A percentile compares a stretch with the other conserved stretches of the same genome.
Evolutionary conservation across 1,139 yeast species (phyloP).

Genomic region (Arxiozyma telluris): DNA sequence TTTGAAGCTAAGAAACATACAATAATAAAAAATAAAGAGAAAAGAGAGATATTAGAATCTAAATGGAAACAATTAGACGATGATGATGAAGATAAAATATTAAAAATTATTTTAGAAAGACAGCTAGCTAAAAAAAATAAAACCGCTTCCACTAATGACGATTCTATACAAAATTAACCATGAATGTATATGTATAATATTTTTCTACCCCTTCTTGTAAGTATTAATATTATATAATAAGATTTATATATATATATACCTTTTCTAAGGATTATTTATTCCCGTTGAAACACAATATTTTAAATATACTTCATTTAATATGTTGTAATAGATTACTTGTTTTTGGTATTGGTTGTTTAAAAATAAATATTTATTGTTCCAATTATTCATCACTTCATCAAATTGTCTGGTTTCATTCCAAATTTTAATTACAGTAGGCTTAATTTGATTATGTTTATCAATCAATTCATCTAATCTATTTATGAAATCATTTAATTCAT

Average conservation of each 20-base stretch:
- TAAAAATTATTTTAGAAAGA: conserved; percentile 55
- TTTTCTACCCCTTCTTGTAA: background rate
- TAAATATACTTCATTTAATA: conserved; percentile 20
- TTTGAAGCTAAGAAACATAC: conserved; percentile 56
- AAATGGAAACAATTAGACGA: conserved; percentile 55
- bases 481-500: conserved; percentile 21
- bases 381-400: conserved; percentile 32
- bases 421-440: conserved; percentile 29
- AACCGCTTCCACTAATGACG: background rate
- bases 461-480: conserved; percentile 26
- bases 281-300: conserved; percentile 5
- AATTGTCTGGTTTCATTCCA: conserved; percentile 30
- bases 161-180: background rate
- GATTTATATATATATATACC: conserved; percentile 4
- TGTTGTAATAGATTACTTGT: conserved; percentile 27
- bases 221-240: conserved; percentile 1
- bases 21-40: conserved; percentile 48
- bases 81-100: conserved; percentile 68
- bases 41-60: conserved; percentile 45
- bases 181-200: background rate
- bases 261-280: conserved; percentile 7
- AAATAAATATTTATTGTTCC: conserved; percentile 34
- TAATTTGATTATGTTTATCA: conserved; percentile 32
- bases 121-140: conserved; percentile 26
- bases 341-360: conserved; percentile 31